Conservation (phyloP, 2,329 filamentous ascomycete species). For the Nectriaceae sp. region DNA sequence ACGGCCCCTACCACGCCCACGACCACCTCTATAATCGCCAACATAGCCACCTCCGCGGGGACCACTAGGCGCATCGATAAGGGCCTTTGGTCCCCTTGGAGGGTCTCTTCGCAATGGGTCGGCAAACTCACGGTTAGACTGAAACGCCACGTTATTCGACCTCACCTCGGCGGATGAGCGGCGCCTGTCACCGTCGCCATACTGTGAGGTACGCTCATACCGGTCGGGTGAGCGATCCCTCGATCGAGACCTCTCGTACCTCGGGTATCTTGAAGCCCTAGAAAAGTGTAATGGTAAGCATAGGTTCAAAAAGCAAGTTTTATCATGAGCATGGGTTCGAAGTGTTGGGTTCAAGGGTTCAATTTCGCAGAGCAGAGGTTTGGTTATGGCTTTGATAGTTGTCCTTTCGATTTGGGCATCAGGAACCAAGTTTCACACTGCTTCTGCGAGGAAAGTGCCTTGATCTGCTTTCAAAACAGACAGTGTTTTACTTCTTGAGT, state of each 20-base stretch:
- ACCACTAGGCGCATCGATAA: constrained; percentile 69
- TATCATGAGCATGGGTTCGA: no score
- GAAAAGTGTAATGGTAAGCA: constrained; percentile 31
- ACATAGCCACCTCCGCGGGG: constrained; percentile 68
- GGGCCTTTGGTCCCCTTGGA: constrained; percentile 78
- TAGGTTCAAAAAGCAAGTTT: no score
- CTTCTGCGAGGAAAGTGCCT: no score
- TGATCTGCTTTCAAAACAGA: no score
- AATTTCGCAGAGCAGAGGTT: no score
- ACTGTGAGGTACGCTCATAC: constrained; percentile 58
- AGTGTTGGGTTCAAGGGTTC: no score
- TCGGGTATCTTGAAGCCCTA: constrained; percentile 62
- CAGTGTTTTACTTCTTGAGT: no score
- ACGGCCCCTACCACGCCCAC: constrained; percentile 56
- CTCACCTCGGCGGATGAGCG: constrained; percentile 63
- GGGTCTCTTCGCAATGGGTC: constrained; percentile 65
- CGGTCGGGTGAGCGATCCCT: constrained; percentile 71
- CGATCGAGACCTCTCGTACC: constrained; percentile 62
- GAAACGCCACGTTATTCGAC: constrained; percentile 60
- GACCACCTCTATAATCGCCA: constrained; percentile 60
- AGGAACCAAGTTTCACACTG: no score
- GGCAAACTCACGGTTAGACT: constrained; percentile 60
- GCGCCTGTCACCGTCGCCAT: constrained; percentile 67
- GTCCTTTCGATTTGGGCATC: no score
- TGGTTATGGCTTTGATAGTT: no score